A percentile compares a stretch with the other conserved stretches of the same genome.
Evolutionary conservation across 2,329 filamentous ascomycete species (phyloP).

Genomic region (Colletotrichum magnum): DNA sequence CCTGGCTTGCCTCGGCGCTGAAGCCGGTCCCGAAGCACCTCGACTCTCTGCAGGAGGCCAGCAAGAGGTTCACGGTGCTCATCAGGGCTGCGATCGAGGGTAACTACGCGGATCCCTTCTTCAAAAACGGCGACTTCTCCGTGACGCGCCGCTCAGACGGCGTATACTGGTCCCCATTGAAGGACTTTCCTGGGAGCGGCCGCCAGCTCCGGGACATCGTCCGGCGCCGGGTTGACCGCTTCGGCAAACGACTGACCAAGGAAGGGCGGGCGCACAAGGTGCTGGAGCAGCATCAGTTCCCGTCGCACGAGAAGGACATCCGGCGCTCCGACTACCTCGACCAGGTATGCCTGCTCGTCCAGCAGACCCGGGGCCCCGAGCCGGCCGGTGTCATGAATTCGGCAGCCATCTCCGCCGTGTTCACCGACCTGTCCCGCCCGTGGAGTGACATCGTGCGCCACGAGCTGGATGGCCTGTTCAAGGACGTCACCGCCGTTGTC

Average conservation of each 20-base stretch:
- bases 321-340: background rate
- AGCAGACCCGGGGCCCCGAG: background rate
- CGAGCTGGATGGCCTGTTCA: background rate
- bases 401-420: background rate
- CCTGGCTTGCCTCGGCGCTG: background rate
- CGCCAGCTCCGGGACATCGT: background rate
- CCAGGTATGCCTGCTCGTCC: background rate
- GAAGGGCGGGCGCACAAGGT: background rate
- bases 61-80: background rate
- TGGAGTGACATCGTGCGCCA: background rate
- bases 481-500: background rate
- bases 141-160: background rate
- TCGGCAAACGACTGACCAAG: background rate
- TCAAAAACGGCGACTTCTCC: background rate
- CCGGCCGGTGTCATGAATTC: background rate
- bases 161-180: background rate
- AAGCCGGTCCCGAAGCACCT: background rate
- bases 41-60: background rate
- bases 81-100: background rate
- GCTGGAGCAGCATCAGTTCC: background rate
- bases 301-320: background rate
- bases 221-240: background rate
- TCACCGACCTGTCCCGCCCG: background rate
- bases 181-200: background rate
- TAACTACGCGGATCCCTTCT: background rate